These are phyloP conservation scores for Phlyctochytrium bullatum DNA, from an alignment of 192 early-diverging fungal species.

Conservation along the genomic window DNA sequence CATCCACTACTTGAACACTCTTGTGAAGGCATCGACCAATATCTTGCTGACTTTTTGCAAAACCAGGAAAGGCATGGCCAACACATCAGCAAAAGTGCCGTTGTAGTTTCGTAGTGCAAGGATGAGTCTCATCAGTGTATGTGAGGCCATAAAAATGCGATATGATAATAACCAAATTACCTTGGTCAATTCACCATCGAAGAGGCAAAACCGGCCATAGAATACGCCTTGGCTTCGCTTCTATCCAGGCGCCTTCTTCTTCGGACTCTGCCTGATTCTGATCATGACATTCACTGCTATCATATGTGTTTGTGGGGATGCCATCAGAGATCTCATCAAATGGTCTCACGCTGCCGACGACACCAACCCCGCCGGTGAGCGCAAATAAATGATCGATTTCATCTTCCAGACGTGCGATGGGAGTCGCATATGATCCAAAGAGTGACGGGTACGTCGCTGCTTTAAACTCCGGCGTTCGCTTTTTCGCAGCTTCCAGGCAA, in stretches of 20 bases:
- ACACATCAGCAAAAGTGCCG: no score
- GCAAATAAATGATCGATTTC: constrained; percentile 13
- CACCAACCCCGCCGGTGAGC: constrained; percentile 14
- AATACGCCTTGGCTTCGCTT: background rate
- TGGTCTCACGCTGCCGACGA: background rate
- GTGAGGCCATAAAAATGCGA: background rate
- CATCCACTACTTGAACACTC: no score
- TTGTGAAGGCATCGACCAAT: no score
- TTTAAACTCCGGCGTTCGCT: constrained; percentile 7
- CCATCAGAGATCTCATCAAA: no score
- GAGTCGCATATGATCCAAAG: constrained; percentile 7
- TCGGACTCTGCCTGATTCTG: background rate
- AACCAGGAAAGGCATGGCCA: no score
- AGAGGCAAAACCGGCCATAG: constrained; percentile 28
- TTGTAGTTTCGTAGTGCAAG: constrained; percentile 12
- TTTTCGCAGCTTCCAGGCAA: background rate
- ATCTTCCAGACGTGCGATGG: constrained; percentile 14
- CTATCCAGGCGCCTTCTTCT: constrained; percentile 6
- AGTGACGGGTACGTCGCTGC: constrained; percentile 5
- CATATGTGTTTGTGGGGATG: no score
- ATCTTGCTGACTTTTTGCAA: no score
- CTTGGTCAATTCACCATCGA: constrained; percentile 4
- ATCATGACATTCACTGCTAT: constrained; percentile 5
- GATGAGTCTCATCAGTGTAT: constrained; percentile 2
- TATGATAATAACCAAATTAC: background rate